Evolutionary conservation across 805 yeast genomes (phyloP).

Genomic region (Lachancea dasiensis): DNA sequence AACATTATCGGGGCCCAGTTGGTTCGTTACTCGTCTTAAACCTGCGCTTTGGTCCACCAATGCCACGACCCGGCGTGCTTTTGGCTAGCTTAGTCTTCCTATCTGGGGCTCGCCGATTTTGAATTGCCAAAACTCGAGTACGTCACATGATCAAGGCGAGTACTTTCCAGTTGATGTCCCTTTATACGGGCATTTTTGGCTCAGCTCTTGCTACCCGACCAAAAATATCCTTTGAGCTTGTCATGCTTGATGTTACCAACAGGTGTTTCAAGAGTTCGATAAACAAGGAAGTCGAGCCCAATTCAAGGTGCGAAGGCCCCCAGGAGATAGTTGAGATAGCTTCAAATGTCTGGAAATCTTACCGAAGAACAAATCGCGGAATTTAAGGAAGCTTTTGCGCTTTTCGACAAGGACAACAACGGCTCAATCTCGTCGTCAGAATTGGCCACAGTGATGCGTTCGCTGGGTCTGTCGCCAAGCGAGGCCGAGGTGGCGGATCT

Average conservation of each 20-base stretch:
- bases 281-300: neutral
- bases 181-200: neutral
- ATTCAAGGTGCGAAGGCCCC: neutral
- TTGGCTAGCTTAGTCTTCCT: too few species aligned
- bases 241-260: neutral
- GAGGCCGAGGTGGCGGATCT: constrained; percentile 94
- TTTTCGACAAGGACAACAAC: constrained; percentile 94
- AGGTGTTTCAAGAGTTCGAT: neutral
- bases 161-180: neutral
- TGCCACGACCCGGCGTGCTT: too few species aligned
- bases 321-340: neutral
- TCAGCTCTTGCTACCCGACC: too few species aligned
- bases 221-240: neutral
- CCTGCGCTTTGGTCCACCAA: too few species aligned
- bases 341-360: constrained; percentile 46
- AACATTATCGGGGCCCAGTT: constrained; percentile 1
- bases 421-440: constrained; percentile 95
- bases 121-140: neutral
- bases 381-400: constrained; percentile 95
- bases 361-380: constrained; percentile 96
- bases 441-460: constrained; percentile 97
- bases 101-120: too few species aligned
- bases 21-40: too few species aligned
- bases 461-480: constrained; percentile 95
- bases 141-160: neutral